A percentile compares a stretch with the other conserved stretches of the same genome.
Conservation (phyloP, 352 stramenopile genomes). For the Globisporangium acanthophoron region DNA sequence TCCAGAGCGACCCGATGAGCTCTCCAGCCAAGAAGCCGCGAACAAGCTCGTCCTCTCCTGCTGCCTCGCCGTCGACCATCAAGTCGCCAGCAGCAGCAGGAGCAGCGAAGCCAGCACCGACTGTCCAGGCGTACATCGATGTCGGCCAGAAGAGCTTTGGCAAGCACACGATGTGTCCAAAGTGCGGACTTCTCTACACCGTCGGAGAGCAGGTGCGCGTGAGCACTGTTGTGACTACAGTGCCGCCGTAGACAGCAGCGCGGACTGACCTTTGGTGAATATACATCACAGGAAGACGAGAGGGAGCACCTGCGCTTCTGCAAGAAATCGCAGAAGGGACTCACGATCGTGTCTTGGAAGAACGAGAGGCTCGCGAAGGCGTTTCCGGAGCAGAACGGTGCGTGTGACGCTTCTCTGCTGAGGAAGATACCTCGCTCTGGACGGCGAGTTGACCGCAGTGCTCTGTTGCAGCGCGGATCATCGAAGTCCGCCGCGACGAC, state of each 20-base stretch:
- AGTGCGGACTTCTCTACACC: slow-evolving; percentile 70
- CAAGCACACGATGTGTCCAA: slow-evolving; percentile 45
- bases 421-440: too few relatives aligned
- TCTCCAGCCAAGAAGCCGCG: slow-evolving; percentile 3
- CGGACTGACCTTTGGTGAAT: neutral
- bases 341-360: slow-evolving; percentile 64
- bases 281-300: slow-evolving; percentile 50
- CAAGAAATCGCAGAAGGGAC: slow-evolving; percentile 27
- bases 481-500: slow-evolving; percentile 61
- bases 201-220: slow-evolving; percentile 38
- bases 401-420: neutral
- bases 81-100: slow-evolving; percentile 3
- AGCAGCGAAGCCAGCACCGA: slow-evolving; percentile 10
- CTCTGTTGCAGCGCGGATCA: slow-evolving; percentile 29
- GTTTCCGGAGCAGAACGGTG: slow-evolving; percentile 33
- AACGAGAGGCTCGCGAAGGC: slow-evolving; percentile 42
- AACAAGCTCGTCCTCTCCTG: slow-evolving; percentile 1
- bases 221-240: too few relatives aligned
- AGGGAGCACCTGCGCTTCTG: slow-evolving; percentile 66
- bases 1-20: slow-evolving; percentile 2
- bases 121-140: slow-evolving; percentile 66
- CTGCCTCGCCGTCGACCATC: neutral
- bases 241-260: neutral
- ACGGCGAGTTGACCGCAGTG: neutral
- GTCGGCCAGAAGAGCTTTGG: slow-evolving; percentile 71